phyloP scores from a whole-genome alignment of 495 filamentous ascomycete species.

The Barbatosphaeria neglecta region DNA sequence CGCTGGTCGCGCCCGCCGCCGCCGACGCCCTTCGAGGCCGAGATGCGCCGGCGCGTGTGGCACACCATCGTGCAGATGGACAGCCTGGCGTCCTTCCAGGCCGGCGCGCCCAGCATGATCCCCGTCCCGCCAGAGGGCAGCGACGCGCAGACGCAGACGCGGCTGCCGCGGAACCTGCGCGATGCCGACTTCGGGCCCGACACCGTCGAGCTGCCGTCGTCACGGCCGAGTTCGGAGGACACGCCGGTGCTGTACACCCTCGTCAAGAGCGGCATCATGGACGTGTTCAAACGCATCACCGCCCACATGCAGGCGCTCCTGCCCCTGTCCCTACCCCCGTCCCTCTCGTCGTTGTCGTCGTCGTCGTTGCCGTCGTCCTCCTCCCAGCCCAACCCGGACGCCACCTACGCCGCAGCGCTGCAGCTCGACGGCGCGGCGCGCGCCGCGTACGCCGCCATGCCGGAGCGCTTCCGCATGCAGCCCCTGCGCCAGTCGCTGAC shows the following conservation, averaged over 20 bases:
- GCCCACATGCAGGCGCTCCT: slow-evolving; percentile 27
- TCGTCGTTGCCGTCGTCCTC: too few species aligned
- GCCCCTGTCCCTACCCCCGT: too few species aligned
- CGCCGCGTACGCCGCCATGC: slow-evolving; percentile 13
- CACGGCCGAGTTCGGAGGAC: slow-evolving; percentile 11
- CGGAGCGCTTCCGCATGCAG: slow-evolving; percentile 13
- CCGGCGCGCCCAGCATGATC: slow-evolving; percentile 19
- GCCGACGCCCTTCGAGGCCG: slow-evolving; percentile 26
- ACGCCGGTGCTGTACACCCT: slow-evolving; percentile 23
- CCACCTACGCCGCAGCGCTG: slow-evolving; percentile 24
- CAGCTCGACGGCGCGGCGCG: slow-evolving; percentile 21
- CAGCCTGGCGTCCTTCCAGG: slow-evolving; percentile 15
- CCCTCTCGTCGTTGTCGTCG: neutral
- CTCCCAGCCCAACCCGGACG: too few species aligned
- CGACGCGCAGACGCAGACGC: slow-evolving; percentile 15
- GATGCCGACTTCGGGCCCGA: slow-evolving; percentile 22
- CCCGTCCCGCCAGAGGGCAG: neutral
- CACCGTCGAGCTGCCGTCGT: slow-evolving; percentile 12
- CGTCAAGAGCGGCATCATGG: slow-evolving; percentile 22
- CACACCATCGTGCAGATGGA: slow-evolving; percentile 20
- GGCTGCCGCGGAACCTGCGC: slow-evolving; percentile 19
- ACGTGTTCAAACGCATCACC: slow-evolving; percentile 28
- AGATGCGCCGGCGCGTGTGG: slow-evolving; percentile 30
- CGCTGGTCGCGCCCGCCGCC: slow-evolving; percentile 21
- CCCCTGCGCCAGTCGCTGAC: slow-evolving; percentile 25